Evolutionary conservation across 306 rosid species (phyloP), one percentile per base, ranked within the genome.

Genomic region (Sicyos edulis): DNA sequence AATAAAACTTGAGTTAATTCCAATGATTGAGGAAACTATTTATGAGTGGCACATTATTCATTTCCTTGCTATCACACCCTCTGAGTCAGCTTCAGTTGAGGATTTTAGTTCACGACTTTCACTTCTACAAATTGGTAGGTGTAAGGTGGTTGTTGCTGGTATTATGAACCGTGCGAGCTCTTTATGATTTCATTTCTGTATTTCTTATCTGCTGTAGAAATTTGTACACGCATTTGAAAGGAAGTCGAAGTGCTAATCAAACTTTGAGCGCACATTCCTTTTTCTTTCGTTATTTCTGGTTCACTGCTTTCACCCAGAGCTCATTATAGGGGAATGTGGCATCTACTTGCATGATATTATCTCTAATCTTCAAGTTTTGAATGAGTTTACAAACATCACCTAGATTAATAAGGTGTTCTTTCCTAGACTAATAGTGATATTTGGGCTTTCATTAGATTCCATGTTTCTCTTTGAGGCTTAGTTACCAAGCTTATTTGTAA

Each of bases 41-140:
- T 88, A 79, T 76, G 98, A 93, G 76, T 93, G 97, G 97, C 84
- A 87, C 80, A 77, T 86, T 66, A 69, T 90, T 79, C 83, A 87
- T 77, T 93, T 90, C 78, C 77, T 90, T 79, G 79, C 96, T 47
- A 83, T 81, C 78, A 86, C 97, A 53, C 97, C 96, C 0, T 83
- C 92, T 81, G 89, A 85, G 74, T 82, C 90, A 47, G 87, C 90
- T 72, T 79, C 76, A 58, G 57, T 85, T 72, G 96, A 93, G 76
- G 98, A 93, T 79, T 93, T 93, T 83, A 88, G 88, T 77, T 87
- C 86, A 64, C 92, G 86, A 76, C 92, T 93, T 34, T 90, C 98
- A 15, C 83, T 83, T 50, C 78, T 93, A 82, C 98, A 93, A 64
- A 82, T 93, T 76, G 98, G 98, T 93, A 73, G 42, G 86, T 68